phyloP scores from a whole-genome alignment of 495 filamentous ascomycete genomes.

The Xylaria cubensis region DNA sequence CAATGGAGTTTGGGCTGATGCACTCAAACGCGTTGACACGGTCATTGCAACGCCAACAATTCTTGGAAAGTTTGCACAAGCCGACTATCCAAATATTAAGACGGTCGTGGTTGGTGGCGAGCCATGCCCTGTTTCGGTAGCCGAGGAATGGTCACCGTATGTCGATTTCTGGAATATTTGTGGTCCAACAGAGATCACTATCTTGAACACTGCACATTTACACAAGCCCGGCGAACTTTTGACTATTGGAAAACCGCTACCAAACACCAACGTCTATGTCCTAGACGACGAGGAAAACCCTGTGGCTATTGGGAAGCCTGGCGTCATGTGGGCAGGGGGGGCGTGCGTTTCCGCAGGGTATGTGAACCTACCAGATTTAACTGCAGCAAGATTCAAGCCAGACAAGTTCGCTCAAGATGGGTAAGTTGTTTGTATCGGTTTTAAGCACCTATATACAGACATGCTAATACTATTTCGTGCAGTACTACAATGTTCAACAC shows the following conservation, averaged over 20 bases:
- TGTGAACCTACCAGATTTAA: constrained; percentile 45
- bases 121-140: constrained; percentile 41
- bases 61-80: constrained; percentile 36
- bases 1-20: constrained; percentile 37
- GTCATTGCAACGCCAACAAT: constrained; percentile 49
- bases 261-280: constrained; percentile 49
- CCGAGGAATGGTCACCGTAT: constrained; percentile 43
- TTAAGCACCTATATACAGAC: neutral
- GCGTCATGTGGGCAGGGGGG: constrained; percentile 50
- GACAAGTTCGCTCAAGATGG: constrained; percentile 46
- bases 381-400: constrained; percentile 38
- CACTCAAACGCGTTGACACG: constrained; percentile 37
- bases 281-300: constrained; percentile 47
- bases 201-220: constrained; percentile 46
- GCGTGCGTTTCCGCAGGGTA: constrained; percentile 47
- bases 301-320: constrained; percentile 40
- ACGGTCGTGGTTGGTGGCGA: constrained; percentile 42
- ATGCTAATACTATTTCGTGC: constrained; percentile 3
- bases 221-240: constrained; percentile 40
- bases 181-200: constrained; percentile 49
- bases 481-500: constrained; percentile 47
- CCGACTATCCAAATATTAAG: constrained; percentile 45
- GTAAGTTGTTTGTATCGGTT: constrained; percentile 25
- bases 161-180: constrained; percentile 46
- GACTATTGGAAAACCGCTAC: constrained; percentile 46